These are phyloP conservation scores for Leccinum cinnamomeum DNA, from an alignment of 1,284 basidiomycete species.

Conservation along the genomic window DNA sequence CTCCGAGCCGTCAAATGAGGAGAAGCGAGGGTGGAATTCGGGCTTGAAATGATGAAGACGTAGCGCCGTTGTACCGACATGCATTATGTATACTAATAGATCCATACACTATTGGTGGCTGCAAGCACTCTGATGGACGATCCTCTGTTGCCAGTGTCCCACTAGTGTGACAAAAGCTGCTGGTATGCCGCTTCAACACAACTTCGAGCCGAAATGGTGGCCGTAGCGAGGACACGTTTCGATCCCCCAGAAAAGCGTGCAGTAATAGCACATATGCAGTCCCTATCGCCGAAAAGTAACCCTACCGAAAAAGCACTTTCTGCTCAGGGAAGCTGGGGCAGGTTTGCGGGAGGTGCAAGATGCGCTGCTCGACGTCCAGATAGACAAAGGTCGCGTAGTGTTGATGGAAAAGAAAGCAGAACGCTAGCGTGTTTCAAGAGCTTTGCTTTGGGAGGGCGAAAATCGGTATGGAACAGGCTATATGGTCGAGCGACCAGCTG, in stretches of 20 bases:
- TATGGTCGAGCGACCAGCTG: constrained; percentile 49
- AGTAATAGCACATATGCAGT: constrained; percentile 79
- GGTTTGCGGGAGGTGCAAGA: constrained; percentile 61
- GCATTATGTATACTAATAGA: no score
- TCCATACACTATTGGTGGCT: no score
- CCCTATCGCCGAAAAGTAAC: constrained; percentile 67
- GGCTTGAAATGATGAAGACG: no score
- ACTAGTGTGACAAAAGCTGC: no score
- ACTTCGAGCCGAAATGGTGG: constrained; percentile 61
- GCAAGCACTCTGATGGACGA: no score
- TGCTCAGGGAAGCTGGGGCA: constrained; percentile 67
- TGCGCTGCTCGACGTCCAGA: constrained; percentile 49
- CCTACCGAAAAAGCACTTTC: constrained; percentile 81
- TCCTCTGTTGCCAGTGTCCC: no score
- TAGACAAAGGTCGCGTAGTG: constrained; percentile 63
- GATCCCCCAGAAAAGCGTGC: constrained; percentile 85
- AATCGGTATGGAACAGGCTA: constrained; percentile 90
- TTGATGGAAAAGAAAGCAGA: constrained; percentile 77
- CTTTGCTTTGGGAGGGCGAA: constrained; percentile 58
- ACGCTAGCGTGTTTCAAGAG: constrained; percentile 52
- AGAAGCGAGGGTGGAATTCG: no score
- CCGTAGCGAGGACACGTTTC: constrained; percentile 79
- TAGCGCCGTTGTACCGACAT: no score
- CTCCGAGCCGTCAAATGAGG: no score
- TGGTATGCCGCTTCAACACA: no score